Base-by-base conservation (phyloP, 768 basidiomycete species). In the Tulasnella sp. region DNA sequence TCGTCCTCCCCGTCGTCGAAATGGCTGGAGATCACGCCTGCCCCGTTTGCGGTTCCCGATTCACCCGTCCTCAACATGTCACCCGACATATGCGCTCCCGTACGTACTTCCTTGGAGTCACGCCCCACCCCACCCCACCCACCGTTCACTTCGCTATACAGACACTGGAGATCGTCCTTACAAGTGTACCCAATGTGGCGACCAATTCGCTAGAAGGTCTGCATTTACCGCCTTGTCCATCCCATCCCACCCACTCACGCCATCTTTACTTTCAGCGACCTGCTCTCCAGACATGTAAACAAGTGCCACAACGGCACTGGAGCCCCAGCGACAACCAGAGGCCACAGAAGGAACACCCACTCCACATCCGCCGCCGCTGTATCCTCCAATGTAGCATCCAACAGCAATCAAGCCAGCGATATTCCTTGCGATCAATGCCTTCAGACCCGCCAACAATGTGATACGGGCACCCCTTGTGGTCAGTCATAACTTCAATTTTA, bases 131-230 rank as follows among this genome's bases (percentile, higher is more conserved):
- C 48, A 57, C 56, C 46, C 56, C 42, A 46, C 42, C 53, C 14
- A 12, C 31, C 27, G n/a, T 35, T 32, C 49, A 29, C 29, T 50
- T 45, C 42, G 48, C 46, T 40, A 5, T 12, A 50, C 71, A 89
- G 87, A 91, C 70, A 90, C 87, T 36, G 87, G 87, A 57, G 87
- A 90, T 73, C 75, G 88, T 41, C 88, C 88, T 7, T 91, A 91
- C 75, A 87, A 86, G 65, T 91, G 88, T 63, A 82, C 82, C 65
- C 77, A 82, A 62, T 91, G 88, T 68, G 87, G 87, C 35, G 88
- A 91, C 72, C 86, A 89, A 70, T 91, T 91, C 66, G 88, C 88
- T 1, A 70, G 88, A 66, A 88, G 86, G 86, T 84, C 46, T 25
- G 46, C 6, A 23, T 4, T n/a, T 27, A 17, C 6, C 14, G 29